These are phyloP conservation scores for Apiospora rasikravindrae DNA, from an alignment of 2,329 filamentous ascomycete genomes.

Conservation along the genomic window DNA sequence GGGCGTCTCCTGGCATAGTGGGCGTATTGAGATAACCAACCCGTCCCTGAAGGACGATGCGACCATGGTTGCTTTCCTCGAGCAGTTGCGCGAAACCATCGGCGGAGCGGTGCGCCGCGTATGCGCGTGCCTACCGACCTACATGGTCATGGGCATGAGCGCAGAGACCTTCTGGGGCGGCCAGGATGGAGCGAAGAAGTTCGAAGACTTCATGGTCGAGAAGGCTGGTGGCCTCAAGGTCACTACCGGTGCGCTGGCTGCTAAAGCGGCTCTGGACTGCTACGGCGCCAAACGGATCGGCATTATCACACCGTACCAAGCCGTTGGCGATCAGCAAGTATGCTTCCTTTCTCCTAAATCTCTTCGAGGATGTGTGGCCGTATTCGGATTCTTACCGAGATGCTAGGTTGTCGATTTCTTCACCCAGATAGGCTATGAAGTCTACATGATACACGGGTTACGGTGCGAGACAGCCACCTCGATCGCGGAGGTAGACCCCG, in stretches of 20 bases:
- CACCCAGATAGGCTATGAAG: slow-evolving; percentile 36
- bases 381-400: not conserved
- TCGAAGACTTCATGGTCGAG: slow-evolving; percentile 37
- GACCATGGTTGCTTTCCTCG: slow-evolving; percentile 38
- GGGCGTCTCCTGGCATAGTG: slow-evolving; percentile 39
- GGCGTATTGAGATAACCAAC: slow-evolving; percentile 38
- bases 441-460: slow-evolving; percentile 35
- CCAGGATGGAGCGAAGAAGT: slow-evolving; percentile 35
- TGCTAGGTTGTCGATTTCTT: slow-evolving; percentile 37
- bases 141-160: slow-evolving; percentile 41
- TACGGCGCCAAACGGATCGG: slow-evolving; percentile 37
- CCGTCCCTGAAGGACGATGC: slow-evolving; percentile 36
- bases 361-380: not conserved
- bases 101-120: slow-evolving; percentile 35
- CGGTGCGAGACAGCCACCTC: slow-evolving; percentile 35
- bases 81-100: slow-evolving; percentile 36
- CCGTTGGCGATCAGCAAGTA: slow-evolving; percentile 37
- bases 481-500: slow-evolving; percentile 38
- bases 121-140: slow-evolving; percentile 35
- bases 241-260: slow-evolving; percentile 39
- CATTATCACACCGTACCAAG: slow-evolving; percentile 40
- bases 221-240: slow-evolving; percentile 35
- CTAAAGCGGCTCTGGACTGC: slow-evolving; percentile 35
- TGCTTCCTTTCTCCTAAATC: not conserved
- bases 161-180: slow-evolving; percentile 42